Evolutionary conservation across 352 stramenopile species (phyloP).

Genomic region (Vaucheria bursata): DNA sequence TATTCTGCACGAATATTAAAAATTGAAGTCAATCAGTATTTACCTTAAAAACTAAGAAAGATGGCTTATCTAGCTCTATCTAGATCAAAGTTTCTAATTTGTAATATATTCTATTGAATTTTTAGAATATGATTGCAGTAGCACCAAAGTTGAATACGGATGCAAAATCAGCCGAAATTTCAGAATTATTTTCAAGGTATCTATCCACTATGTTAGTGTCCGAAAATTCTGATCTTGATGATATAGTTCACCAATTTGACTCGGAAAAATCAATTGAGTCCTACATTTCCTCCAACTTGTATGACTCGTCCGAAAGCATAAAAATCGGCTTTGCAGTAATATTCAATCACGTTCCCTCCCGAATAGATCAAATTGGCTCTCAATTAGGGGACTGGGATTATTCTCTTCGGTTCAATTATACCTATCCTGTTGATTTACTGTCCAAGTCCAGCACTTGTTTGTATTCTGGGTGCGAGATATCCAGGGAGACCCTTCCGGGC

Average conservation of each 20-base stretch:
- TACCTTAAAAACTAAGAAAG: no score
- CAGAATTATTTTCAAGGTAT: neutral
- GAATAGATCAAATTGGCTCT: neutral
- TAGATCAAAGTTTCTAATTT: no score
- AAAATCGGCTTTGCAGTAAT: slow-evolving; percentile 53
- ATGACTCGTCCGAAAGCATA: neutral
- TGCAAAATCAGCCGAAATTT: neutral
- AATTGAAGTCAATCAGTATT: no score
- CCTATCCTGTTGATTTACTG: slow-evolving; percentile 33
- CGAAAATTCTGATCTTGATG: neutral
- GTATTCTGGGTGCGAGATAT: slow-evolving; percentile 18
- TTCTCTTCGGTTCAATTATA: slow-evolving; percentile 52
- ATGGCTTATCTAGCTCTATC: no score
- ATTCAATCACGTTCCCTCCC: slow-evolving; percentile 46
- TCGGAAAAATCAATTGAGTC: slow-evolving; percentile 8
- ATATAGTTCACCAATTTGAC: slow-evolving; percentile 2
- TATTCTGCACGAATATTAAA: no score
- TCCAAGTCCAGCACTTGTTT: slow-evolving; percentile 42
- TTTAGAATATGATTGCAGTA: neutral
- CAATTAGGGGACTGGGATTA: slow-evolving; percentile 53
- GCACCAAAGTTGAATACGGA: neutral
- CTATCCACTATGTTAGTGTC: neutral
- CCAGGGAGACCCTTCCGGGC: neutral
- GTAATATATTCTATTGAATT: no score
- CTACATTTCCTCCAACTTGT: slow-evolving; percentile 10